phyloP scores from a whole-genome alignment of 2,329 filamentous ascomycete species.

The Fusarium sp. region DNA sequence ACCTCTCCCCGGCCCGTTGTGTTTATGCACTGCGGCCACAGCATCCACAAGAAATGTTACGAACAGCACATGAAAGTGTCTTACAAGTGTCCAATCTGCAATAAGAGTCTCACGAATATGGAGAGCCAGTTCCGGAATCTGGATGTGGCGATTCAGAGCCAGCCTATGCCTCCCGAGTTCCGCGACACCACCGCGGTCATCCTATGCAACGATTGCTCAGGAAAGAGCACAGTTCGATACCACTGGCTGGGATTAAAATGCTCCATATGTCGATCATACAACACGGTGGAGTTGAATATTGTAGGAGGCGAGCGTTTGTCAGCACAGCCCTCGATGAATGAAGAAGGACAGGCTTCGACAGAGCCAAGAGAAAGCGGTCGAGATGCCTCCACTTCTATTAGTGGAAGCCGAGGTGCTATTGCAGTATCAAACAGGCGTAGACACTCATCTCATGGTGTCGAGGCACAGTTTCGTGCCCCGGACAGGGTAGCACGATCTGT shows the following conservation, averaged over 20 bases:
- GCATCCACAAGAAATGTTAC: constrained; percentile 92
- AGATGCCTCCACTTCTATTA: constrained; percentile 23
- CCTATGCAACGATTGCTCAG: constrained; percentile 94
- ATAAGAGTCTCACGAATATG: constrained; percentile 97
- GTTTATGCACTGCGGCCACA: constrained; percentile 95
- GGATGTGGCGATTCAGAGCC: constrained; percentile 85
- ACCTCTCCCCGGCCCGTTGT: constrained; percentile 89
- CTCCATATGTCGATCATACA: constrained; percentile 76
- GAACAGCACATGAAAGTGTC: constrained; percentile 88
- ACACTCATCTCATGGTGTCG: constrained; percentile 54
- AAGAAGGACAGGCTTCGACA: constrained; percentile 32
- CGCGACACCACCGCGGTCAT: constrained; percentile 83
- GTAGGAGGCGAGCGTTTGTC: constrained; percentile 56
- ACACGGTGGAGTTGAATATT: constrained; percentile 74
- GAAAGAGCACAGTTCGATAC: constrained; percentile 86
- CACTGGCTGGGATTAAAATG: constrained; percentile 97
- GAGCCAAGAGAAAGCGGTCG: constrained; percentile 15
- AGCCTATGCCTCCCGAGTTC: constrained; percentile 93
- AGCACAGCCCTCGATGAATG: constrained; percentile 43
- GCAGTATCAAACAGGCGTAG: constrained; percentile 48
- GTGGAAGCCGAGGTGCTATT: constrained; percentile 27
- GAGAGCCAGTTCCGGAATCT: constrained; percentile 92
- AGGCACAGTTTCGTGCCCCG: constrained; percentile 49
- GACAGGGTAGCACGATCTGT: constrained; percentile 60
- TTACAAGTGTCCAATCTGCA: constrained; percentile 97